These are phyloP conservation scores for Macrophomina tecta DNA, from an alignment of 2,329 filamentous ascomycete species.

Conservation along the genomic window DNA sequence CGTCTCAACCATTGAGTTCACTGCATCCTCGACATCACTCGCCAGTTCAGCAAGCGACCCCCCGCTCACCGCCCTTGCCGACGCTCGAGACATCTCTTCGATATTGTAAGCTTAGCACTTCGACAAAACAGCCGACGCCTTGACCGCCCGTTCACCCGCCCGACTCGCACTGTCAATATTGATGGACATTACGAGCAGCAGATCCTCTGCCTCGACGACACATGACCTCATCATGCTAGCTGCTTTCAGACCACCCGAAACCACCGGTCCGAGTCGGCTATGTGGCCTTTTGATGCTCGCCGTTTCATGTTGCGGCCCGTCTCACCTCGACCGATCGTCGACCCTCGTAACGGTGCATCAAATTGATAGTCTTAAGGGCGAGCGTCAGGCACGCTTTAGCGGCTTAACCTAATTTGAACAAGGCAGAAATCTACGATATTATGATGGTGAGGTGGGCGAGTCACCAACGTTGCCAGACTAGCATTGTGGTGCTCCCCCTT, in stretches of 20 bases:
- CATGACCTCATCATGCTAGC: background rate
- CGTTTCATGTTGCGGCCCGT: background rate
- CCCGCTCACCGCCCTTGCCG: background rate
- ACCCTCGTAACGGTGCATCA: background rate
- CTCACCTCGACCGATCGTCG: background rate
- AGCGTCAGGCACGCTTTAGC: background rate
- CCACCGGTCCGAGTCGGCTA: background rate
- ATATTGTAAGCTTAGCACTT: background rate
- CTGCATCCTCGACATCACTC: background rate
- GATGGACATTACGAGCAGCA: conserved; percentile 14
- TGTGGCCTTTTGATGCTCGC: background rate
- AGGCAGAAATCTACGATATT: background rate
- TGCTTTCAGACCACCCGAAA: background rate
- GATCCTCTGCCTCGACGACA: background rate
- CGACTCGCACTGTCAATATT: background rate
- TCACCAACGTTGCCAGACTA: background rate
- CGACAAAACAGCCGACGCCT: background rate
- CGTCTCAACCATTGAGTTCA: background rate
- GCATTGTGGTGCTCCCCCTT: background rate
- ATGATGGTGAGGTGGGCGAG: background rate
- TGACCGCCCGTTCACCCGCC: background rate
- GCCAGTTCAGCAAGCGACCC: background rate
- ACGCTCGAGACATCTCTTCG: background rate
- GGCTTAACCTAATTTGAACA: background rate
- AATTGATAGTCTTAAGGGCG: background rate